These are phyloP conservation scores for Didymellaceae sp. DNA, from an alignment of 2,329 filamentous ascomycete species.

Conservation along the genomic window DNA sequence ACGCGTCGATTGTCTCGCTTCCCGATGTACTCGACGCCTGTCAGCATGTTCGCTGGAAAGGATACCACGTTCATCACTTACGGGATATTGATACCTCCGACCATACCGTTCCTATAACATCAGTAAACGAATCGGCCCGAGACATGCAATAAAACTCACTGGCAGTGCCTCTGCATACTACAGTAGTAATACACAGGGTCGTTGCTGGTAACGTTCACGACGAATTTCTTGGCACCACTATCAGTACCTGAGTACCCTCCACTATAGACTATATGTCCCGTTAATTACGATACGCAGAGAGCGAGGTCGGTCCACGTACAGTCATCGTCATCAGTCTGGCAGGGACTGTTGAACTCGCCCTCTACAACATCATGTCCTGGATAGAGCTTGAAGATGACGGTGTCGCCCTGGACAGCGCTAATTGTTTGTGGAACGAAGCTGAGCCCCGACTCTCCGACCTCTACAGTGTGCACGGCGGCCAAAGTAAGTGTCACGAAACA, in stretches of 20 bases:
- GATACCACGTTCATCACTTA: not conserved
- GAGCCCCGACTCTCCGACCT: constrained; percentile 20
- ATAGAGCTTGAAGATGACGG: constrained; percentile 25
- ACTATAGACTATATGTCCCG: constrained; percentile 20
- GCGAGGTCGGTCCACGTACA: not conserved
- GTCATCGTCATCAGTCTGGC: constrained; percentile 15
- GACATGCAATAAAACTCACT: not conserved
- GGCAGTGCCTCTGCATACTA: constrained; percentile 28
- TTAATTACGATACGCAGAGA: not conserved
- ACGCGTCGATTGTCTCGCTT: constrained; percentile 8
- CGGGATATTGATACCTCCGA: constrained; percentile 15
- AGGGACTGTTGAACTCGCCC: constrained; percentile 21
- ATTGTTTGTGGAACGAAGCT: constrained; percentile 21
- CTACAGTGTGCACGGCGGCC: constrained; percentile 21
- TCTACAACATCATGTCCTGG: constrained; percentile 23
- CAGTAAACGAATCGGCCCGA: not conserved
- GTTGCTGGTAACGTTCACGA: constrained; percentile 30
- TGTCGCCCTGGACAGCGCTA: constrained; percentile 22
- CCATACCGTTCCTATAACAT: constrained; percentile 5
- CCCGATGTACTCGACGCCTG: not conserved
- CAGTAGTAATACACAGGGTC: constrained; percentile 37
- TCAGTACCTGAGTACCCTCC: constrained; percentile 28
- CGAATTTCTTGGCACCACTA: constrained; percentile 30
- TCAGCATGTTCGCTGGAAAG: not conserved
- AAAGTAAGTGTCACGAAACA: constrained; percentile 7